A percentile compares a stretch with the other conserved stretches of the same genome.
Evolutionary conservation across 768 basidiomycete genomes (phyloP).

Genomic region (Tylopilus felleus): DNA sequence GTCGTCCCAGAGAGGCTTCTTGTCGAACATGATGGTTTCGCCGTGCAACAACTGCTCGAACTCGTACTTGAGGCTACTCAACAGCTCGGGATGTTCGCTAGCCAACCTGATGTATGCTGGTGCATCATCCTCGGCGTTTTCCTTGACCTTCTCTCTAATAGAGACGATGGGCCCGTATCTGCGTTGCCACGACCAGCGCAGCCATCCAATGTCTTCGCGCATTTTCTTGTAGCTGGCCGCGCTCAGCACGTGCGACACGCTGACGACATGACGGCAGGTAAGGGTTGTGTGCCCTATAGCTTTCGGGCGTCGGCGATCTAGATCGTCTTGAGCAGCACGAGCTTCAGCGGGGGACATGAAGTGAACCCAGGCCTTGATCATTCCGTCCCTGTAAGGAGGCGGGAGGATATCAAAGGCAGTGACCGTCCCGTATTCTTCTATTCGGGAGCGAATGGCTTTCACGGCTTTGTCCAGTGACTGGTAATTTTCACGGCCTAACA

Average conservation of each 20-base stretch:
- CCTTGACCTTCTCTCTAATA: constrained; percentile 24
- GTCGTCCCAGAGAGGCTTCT: constrained; percentile 59
- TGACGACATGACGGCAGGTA: constrained; percentile 50
- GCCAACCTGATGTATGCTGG: constrained; percentile 45
- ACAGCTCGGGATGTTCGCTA: constrained; percentile 45
- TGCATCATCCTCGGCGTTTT: neutral
- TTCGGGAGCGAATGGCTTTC: constrained; percentile 31
- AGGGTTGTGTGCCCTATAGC: constrained; percentile 47
- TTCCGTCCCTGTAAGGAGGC: constrained; percentile 48
- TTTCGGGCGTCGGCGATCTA: constrained; percentile 46
- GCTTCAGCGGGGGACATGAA: constrained; percentile 55
- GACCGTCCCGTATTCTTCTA: constrained; percentile 40
- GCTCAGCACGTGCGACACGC: constrained; percentile 46
- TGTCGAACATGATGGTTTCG: constrained; percentile 51
- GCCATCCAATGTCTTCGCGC: constrained; percentile 41
- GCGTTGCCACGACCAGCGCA: constrained; percentile 39
- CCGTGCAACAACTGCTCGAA: constrained; percentile 63
- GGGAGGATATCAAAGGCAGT: constrained; percentile 44
- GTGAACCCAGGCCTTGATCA: constrained; percentile 51
- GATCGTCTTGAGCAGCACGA: constrained; percentile 40
- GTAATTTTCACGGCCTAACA: constrained; percentile 52
- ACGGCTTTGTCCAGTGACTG: constrained; percentile 34
- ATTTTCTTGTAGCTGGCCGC: constrained; percentile 38
- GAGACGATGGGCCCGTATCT: constrained; percentile 29
- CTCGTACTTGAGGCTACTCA: constrained; percentile 56